Conservation (phyloP, 441 rosid genomes). For the Manihot esculenta region DNA sequence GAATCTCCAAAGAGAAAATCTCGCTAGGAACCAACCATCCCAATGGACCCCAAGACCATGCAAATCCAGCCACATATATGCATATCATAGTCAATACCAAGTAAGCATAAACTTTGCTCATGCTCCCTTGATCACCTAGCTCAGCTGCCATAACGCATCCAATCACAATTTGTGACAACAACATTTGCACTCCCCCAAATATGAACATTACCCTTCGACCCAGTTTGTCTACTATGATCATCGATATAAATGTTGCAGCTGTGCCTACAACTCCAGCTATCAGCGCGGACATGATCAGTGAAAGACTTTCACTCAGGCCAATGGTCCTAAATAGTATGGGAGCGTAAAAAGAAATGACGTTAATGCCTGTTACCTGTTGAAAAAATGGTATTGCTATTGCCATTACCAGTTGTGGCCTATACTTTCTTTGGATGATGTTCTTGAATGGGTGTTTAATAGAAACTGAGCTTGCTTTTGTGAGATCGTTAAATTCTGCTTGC, state of each 20-base stretch:
- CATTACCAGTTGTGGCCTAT: constrained; percentile 71
- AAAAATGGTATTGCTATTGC: constrained; percentile 68
- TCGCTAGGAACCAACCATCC: constrained; percentile 78
- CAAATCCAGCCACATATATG: constrained; percentile 57
- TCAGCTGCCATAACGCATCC: constrained; percentile 46
- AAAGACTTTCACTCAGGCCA: constrained; percentile 60
- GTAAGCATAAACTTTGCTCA: constrained; percentile 44
- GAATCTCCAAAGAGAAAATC: constrained; percentile 66
- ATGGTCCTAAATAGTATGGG: constrained; percentile 68
- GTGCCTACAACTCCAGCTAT: constrained; percentile 60
- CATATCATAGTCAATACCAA: constrained; percentile 49
- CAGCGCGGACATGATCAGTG: constrained; percentile 51
- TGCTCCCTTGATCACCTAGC: constrained; percentile 46
- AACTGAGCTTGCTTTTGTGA: constrained; percentile 42
- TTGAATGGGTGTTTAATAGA: constrained; percentile 46
- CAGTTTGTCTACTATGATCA: constrained; percentile 54
- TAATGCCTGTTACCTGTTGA: constrained; percentile 74
- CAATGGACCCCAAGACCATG: constrained; percentile 76
- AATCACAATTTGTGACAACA: constrained; percentile 53
- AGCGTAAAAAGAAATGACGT: constrained; percentile 70
- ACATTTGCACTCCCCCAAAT: constrained; percentile 63
- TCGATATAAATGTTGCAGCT: constrained; percentile 50
- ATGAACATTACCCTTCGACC: constrained; percentile 70
- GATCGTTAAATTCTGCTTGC: constrained; percentile 54
- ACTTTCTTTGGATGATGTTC: constrained; percentile 52